These are phyloP conservation scores for Ceratobasidium sp. DNA, from an alignment of 1,284 basidiomycete species.

Conservation along the genomic window DNA sequence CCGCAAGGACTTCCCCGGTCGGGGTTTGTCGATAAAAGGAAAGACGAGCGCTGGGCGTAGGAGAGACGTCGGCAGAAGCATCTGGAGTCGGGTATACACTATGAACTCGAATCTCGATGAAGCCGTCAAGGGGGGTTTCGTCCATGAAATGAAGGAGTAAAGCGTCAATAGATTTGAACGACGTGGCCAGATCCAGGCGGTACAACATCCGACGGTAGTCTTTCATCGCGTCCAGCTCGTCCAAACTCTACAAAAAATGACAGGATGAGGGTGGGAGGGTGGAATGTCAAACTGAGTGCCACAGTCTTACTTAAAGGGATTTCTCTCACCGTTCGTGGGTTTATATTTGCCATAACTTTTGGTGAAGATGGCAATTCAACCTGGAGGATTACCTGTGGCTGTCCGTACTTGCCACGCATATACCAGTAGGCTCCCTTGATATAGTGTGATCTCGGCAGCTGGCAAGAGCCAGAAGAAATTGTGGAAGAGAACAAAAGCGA, in stretches of 20 bases:
- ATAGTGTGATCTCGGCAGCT: conserved; percentile 20
- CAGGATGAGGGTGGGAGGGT: not conserved
- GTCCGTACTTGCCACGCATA: conserved; percentile 42
- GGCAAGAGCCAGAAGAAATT: conserved; percentile 38
- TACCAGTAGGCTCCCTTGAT: conserved; percentile 42
- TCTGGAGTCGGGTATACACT: conserved; percentile 17
- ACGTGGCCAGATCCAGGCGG: conserved; percentile 38
- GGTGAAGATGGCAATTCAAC: conserved; percentile 12
- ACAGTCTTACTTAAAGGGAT: conserved; percentile 7
- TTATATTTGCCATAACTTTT: conserved; percentile 17
- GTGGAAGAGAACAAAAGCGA: conserved; percentile 41
- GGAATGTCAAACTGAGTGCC: conserved; percentile 7
- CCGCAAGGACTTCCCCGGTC: conserved; percentile 28
- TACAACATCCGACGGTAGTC: conserved; percentile 42
- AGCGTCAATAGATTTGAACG: conserved; percentile 30
- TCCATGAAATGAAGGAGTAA: conserved; percentile 25
- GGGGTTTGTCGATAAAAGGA: conserved; percentile 25
- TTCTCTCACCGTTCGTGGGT: conserved; percentile 29
- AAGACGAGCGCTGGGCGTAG: conserved; percentile 37
- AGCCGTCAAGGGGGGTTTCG: conserved; percentile 33
- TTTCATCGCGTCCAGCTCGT: conserved; percentile 33
- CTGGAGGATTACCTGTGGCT: conserved; percentile 30
- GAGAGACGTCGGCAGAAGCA: conserved; percentile 11
- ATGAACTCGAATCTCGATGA: conserved; percentile 41
- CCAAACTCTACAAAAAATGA: not conserved